Percentiles rank a stretch among this genome's conserved stretches.
phyloP scores from a whole-genome alignment of 2,329 filamentous ascomycete species.

The Waltergamsia citrina region DNA sequence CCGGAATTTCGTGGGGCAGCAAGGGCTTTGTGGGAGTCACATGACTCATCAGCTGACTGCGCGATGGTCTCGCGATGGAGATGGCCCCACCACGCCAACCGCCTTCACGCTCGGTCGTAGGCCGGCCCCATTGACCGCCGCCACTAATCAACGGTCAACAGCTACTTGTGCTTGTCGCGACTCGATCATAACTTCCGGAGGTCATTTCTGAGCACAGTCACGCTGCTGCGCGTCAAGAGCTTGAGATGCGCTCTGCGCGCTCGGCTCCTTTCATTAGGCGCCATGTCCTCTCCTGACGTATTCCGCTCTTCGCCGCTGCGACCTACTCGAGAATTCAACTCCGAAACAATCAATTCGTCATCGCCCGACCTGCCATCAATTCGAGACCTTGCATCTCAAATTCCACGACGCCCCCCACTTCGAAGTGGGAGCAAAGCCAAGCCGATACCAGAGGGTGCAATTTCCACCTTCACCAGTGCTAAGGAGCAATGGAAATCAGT shows the following conservation, averaged over 20 bases:
- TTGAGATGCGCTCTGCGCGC: conserved; percentile 39
- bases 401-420: conserved; percentile 16
- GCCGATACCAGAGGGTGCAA: conserved; percentile 24
- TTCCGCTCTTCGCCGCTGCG: conserved; percentile 18
- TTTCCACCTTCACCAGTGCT: conserved; percentile 30
- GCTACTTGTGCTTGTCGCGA: too few relatives aligned
- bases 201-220: neutral
- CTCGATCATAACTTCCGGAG: too few relatives aligned
- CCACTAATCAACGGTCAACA: too few relatives aligned
- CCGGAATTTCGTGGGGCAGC: conserved; percentile 24
- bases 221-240: conserved; percentile 15
- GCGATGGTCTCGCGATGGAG: conserved; percentile 18
- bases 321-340: conserved; percentile 23
- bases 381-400: conserved; percentile 33
- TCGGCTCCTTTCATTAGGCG: conserved; percentile 12
- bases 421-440: conserved; percentile 25
- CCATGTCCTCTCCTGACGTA: conserved; percentile 22
- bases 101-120: neutral
- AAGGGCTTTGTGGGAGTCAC: conserved; percentile 25
- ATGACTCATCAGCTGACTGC: conserved; percentile 22
- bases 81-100: too few relatives aligned
- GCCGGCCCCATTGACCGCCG: too few relatives aligned
- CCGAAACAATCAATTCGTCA: conserved; percentile 28
- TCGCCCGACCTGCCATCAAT: conserved; percentile 48
- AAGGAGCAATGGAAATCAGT: conserved; percentile 23